phyloP scores from a whole-genome alignment of 257 asterid species.

The Voacanga thouarsii region DNA sequence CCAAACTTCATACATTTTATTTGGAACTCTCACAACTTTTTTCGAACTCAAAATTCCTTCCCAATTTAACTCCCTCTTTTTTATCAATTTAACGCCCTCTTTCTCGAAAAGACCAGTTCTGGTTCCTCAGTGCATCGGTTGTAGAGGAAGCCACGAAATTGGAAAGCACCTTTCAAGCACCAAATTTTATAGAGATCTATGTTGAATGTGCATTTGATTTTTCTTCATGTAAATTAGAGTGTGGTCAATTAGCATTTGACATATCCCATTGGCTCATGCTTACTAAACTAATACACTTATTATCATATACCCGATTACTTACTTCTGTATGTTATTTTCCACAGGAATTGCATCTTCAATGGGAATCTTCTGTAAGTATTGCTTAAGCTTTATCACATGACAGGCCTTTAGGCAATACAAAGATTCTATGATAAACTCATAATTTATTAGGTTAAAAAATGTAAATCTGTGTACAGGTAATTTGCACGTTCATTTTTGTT shows the following conservation, averaged over 20 bases:
- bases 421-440: neutral
- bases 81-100: no score
- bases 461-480: neutral
- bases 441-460: neutral
- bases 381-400: constrained; percentile 1
- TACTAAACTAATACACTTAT: no score
- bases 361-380: constrained; percentile 89
- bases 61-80: no score
- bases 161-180: neutral
- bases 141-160: neutral
- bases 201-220: neutral
- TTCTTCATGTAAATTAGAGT: neutral
- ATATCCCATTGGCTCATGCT: no score
- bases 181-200: neutral
- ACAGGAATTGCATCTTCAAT: constrained; percentile 73
- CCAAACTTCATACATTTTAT: no score
- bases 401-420: neutral
- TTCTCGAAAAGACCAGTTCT: neutral
- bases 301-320: no score
- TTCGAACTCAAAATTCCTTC: no score
- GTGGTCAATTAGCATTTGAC: neutral
- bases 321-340: neutral
- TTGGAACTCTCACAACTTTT: no score
- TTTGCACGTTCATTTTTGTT: neutral
- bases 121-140: neutral